phyloP scores from a whole-genome alignment of 768 basidiomycete genomes.

The Amanita pseudoporphyria region DNA sequence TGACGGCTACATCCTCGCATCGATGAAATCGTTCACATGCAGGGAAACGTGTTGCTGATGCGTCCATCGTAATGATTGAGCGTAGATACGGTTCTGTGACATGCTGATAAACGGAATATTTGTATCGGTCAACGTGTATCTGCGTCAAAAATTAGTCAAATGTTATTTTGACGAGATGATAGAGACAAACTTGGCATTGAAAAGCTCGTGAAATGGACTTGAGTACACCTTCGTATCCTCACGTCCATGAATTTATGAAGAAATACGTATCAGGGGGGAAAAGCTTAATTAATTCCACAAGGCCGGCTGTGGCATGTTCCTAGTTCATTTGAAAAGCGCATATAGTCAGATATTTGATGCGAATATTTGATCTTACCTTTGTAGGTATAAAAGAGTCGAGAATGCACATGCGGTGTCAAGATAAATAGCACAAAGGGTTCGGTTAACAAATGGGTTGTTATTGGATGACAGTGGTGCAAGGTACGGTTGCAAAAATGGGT shows the following conservation, averaged over 20 bases:
- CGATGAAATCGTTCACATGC: slow-evolving; percentile 83
- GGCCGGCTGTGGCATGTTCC: slow-evolving; percentile 55
- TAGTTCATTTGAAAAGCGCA: slow-evolving; percentile 19
- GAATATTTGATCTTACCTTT: slow-evolving; percentile 33
- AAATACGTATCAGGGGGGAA: slow-evolving; percentile 64
- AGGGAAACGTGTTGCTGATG: slow-evolving; percentile 70
- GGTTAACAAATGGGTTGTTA: too few relatives aligned
- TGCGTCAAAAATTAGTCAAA: slow-evolving; percentile 17
- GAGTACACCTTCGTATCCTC: slow-evolving; percentile 91
- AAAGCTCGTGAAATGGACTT: slow-evolving; percentile 67
- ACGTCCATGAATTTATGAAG: slow-evolving; percentile 92
- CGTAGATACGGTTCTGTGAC: slow-evolving; percentile 53
- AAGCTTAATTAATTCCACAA: slow-evolving; percentile 59
- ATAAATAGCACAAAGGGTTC: too few relatives aligned
- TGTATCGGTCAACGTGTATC: slow-evolving; percentile 93
- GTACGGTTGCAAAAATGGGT: too few relatives aligned
- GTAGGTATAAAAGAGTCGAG: slow-evolving; percentile 41
- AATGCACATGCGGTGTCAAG: slow-evolving; percentile 75
- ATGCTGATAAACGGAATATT: slow-evolving; percentile 53
- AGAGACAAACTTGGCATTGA: slow-evolving; percentile 38
- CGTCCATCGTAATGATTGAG: slow-evolving; percentile 50
- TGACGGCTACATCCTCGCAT: slow-evolving; percentile 51
- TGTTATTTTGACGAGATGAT: not conserved
- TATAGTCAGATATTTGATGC: not conserved
- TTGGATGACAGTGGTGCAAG: too few relatives aligned